phyloP scores from a whole-genome alignment of 768 basidiomycete species.

The Infundibulicybe gibba region DNA sequence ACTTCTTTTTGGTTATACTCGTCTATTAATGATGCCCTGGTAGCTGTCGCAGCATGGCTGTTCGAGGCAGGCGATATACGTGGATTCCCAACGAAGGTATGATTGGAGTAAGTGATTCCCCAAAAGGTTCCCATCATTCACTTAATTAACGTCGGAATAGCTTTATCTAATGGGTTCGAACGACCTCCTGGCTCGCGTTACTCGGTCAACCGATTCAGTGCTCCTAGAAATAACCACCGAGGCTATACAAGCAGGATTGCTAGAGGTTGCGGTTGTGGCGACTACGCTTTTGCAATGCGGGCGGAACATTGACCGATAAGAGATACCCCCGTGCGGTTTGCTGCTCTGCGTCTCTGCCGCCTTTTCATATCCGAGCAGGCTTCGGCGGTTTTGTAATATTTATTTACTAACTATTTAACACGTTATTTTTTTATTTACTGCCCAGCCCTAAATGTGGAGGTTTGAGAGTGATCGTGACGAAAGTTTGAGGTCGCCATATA shows the following conservation, averaged over 20 bases:
- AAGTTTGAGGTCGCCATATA: too few relatives aligned
- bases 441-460: too few relatives aligned
- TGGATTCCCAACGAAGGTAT: conserved; percentile 34
- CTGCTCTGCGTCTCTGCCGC: too few relatives aligned
- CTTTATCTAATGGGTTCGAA: conserved; percentile 27
- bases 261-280: conserved; percentile 40
- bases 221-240: conserved; percentile 43
- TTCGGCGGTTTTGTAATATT: too few relatives aligned
- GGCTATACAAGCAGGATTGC: conserved; percentile 40
- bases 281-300: conserved; percentile 43
- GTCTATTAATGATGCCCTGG: not conserved
- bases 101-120: conserved; percentile 24
- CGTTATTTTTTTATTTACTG: too few relatives aligned
- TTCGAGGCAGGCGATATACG: conserved; percentile 28
- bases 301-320: conserved; percentile 36
- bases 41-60: conserved; percentile 32
- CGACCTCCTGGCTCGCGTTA: conserved; percentile 35
- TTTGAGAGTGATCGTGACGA: too few relatives aligned
- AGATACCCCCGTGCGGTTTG: too few relatives aligned
- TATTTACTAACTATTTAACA: too few relatives aligned
- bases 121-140: conserved; percentile 1
- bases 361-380: too few relatives aligned
- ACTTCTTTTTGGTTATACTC: not conserved
- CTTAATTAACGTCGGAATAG: conserved; percentile 14
- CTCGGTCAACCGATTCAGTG: conserved; percentile 22